Evolutionary conservation across 2,329 filamentous ascomycete genomes (phyloP), one percentile per base, ranked within the genome.

Genomic region (Scytalidium lignicola): DNA sequence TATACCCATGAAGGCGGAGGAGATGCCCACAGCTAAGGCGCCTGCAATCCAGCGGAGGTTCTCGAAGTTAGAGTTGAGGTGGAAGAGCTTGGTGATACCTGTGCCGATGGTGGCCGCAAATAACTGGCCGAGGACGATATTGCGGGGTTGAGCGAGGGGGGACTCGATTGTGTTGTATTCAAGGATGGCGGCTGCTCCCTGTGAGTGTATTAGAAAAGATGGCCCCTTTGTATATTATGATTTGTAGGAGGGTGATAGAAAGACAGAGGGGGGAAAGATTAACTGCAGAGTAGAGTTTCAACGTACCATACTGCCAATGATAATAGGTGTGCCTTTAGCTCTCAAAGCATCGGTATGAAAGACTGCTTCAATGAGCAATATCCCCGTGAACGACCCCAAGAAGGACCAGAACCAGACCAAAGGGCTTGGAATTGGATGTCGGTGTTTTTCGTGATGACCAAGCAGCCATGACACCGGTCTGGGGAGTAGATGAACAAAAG

Each of bases 101-200:
- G 88, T 73, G 9, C 85, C 86, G 28, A 83, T 69, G 3, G 82
- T 32, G 10, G 80, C 75, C 1, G 83, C 74, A 40, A 89, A 64
- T 23, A 86, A 48, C 61, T 90, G 86, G n/a, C 85, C 83, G 6
- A 84, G 52, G 13, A 90, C 64, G 40, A 80, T 75, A 63, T 85
- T 88, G 20, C 86, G 82, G 1, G 87, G 87, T 60, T 90, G 86
- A 0, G 86, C 75, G 22, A 90, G 76, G 0, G 86, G 85, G 0
- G 85, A 85, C 44, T 86, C 81, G 56, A 89, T 83, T 43, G 80
- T 75, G 58, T 83, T 83, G 65, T 87, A 90, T 59, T 87, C 79
- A 32, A 90, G 76, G n/a, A 90, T 84, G 13, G 86, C 86, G 2
- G 85, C 82, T 3, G 86, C 86, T 46, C 86, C 86, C 56, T 62